Base-by-base conservation (phyloP, 495 filamentous ascomycete genomes). In the Tuber umbilicatum region DNA sequence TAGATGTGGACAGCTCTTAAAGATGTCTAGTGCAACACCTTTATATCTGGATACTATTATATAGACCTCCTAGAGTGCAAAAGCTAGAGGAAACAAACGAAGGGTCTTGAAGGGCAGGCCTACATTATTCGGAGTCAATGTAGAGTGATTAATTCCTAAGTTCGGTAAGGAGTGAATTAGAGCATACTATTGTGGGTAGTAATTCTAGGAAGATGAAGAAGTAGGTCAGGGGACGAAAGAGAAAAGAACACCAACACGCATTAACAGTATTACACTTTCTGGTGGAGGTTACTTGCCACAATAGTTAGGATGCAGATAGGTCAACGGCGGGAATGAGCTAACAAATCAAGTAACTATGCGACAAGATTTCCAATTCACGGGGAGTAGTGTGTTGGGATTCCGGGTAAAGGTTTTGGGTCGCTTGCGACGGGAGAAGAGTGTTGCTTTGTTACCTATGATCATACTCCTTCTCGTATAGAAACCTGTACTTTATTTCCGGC, bases 381-480 rank as follows among this genome's bases (percentile, higher is more conserved):
- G 78, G 6, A 78, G 79, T n/a, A 87, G 86, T 74, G 83, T 97
- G 47, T 84, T 96, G 35, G 86, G 90, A 23, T 91, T 90, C 68
- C 85, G 97, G 78, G 87, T 93, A 27, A 88, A 91, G 64, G 89
- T 91, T 4, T 90, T 93, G 38, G 87, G 92, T 0, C 90, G 89
- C 74, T 83, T 97, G 37, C 87, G 95, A 64, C 98, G 94, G 93
- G 93, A 97, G 79, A 95, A 99, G 17, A 74, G 79, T 74, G 76
- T 81, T 74, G 60, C 81, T 0, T 55, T 77, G 45, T 75, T 73
- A 70, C n/a, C n/a, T n/a, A n/a, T n/a, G n/a, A n/a, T n/a, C n/a
- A n/a, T n/a, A n/a, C n/a, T n/a, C n/a, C n/a, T 97, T 5, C 83
- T 97, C 27, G 89, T 93, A 38, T 97, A 95, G 95, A 99, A 99